Conservation (phyloP, 805 yeast genomes). For the Cyberlindnera mississippiensis region DNA sequence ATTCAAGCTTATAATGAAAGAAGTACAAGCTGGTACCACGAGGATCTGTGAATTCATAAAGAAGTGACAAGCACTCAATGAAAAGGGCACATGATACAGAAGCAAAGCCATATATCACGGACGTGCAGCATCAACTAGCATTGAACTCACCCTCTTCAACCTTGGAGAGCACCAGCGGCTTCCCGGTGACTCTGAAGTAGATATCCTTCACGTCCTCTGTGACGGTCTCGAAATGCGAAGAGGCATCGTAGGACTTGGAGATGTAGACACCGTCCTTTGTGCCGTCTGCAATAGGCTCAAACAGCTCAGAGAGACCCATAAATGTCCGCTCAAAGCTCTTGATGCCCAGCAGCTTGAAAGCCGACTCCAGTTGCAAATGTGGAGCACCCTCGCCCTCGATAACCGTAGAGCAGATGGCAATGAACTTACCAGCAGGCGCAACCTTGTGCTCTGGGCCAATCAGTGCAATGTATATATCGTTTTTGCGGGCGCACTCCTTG, state of each 20-base stretch:
- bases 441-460: constrained; percentile 88
- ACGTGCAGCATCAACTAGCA: constrained; percentile 18
- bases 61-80: too few relatives aligned
- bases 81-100: too few relatives aligned
- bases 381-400: constrained; percentile 95
- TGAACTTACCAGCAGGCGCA: constrained; percentile 79
- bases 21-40: too few relatives aligned
- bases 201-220: constrained; percentile 96
- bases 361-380: constrained; percentile 88
- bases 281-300: constrained; percentile 86
- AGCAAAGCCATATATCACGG: too few relatives aligned
- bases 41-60: too few relatives aligned
- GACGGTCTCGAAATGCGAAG: constrained; percentile 92
- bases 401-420: constrained; percentile 92
- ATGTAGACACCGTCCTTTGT: constrained; percentile 71
- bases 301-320: constrained; percentile 90
- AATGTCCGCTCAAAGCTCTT: constrained; percentile 48
- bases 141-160: constrained; percentile 28
- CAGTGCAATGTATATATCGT: constrained; percentile 92
- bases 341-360: constrained; percentile 84
- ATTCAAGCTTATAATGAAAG: too few relatives aligned
- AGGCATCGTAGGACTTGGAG: constrained; percentile 88
- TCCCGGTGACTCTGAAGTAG: constrained; percentile 87
- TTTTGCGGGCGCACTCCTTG: constrained; percentile 86
- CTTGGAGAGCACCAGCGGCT: constrained; percentile 56